Percentiles rank a stretch among this genome's conserved stretches.
Conservation (phyloP, 179 eudicot species). For the Spergularia azorica region DNA sequence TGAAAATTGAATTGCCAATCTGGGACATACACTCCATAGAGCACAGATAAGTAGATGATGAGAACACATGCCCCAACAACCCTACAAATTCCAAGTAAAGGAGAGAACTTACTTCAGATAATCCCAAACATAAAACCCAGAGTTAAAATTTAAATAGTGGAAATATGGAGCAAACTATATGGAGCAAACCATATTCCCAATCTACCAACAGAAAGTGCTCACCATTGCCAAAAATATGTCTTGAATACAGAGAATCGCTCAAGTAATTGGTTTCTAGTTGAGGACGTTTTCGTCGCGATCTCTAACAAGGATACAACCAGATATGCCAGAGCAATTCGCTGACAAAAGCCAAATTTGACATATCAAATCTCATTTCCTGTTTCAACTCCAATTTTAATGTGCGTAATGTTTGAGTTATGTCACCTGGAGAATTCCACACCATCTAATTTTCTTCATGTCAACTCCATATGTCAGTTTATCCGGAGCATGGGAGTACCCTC, state of each 20-base stretch:
- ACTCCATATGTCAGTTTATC: constrained; percentile 84
- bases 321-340: constrained; percentile 92
- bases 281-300: constrained; percentile 50
- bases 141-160: no score
- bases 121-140: not conserved
- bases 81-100: constrained; percentile 49
- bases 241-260: constrained; percentile 54
- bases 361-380: constrained; percentile 4
- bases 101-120: not conserved
- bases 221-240: constrained; percentile 75
- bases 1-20: constrained; percentile 77
- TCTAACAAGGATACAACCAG: constrained; percentile 68
- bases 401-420: constrained; percentile 8
- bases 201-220: constrained; percentile 14
- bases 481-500: constrained; percentile 85
- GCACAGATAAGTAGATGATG: constrained; percentile 57
- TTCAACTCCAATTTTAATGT: not conserved
- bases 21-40: constrained; percentile 79
- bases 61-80: constrained; percentile 60
- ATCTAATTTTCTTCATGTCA: constrained; percentile 75
- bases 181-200: not conserved
- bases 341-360: constrained; percentile 17
- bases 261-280: constrained; percentile 32
- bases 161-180: not conserved
- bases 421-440: constrained; percentile 98